These are phyloP conservation scores for Naganishia antarctica DNA, from an alignment of 768 basidiomycete species.

Conservation along the genomic window DNA sequence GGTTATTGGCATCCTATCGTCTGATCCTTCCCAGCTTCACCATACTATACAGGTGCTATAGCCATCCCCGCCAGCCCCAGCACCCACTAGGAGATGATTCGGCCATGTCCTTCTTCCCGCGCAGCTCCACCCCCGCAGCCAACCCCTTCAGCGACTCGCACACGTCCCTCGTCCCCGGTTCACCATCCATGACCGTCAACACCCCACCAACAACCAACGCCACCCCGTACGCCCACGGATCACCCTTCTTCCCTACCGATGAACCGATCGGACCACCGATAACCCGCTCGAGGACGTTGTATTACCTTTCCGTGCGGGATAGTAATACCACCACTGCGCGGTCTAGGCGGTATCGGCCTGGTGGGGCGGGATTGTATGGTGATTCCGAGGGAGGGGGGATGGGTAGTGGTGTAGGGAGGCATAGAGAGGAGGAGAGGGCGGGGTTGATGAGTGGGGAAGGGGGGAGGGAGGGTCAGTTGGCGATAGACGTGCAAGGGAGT, in stretches of 20 bases:
- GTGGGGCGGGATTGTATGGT: neutral
- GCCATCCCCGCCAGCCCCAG: too few relatives aligned
- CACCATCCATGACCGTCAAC: neutral
- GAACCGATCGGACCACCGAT: conserved; percentile 6
- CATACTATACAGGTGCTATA: too few relatives aligned
- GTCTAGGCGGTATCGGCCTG: conserved; percentile 26
- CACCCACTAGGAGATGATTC: too few relatives aligned
- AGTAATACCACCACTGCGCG: conserved; percentile 27
- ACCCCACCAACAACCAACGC: neutral
- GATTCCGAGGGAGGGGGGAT: neutral
- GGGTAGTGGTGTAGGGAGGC: conserved; percentile 17
- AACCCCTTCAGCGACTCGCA: neutral
- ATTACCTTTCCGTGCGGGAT: conserved; percentile 28
- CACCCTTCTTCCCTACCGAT: neutral
- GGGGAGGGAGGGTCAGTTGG: conserved; percentile 30
- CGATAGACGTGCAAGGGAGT: conserved; percentile 57
- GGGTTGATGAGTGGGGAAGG: conserved; percentile 54
- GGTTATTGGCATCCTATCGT: too few relatives aligned
- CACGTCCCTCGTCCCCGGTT: neutral
- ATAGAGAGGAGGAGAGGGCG: conserved; percentile 59
- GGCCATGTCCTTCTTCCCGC: conserved; percentile 20
- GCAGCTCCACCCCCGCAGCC: neutral
- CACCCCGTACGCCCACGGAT: neutral
- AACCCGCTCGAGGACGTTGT: conserved; percentile 26
- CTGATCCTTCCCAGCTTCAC: too few relatives aligned